Evolutionary conservation across 352 stramenopile species (phyloP), one percentile per base, ranked within the genome.

Genomic region (Globisporangium viniferum): DNA sequence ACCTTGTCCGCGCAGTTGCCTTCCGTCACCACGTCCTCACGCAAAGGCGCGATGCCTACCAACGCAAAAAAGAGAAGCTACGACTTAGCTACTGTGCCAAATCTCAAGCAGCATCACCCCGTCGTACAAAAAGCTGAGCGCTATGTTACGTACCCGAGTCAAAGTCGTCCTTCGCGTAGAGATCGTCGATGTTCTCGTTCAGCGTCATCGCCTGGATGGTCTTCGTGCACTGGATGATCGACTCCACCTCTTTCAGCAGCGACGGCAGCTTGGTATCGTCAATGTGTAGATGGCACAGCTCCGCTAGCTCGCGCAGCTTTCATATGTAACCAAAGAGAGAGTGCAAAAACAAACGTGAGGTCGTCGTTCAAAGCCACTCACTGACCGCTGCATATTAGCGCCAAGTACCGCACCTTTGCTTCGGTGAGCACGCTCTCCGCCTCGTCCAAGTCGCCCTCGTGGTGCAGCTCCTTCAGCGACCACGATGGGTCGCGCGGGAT

Each of bases 171-270:
- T 82, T 91, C 35, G 81, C 78, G 60, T 95, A 95, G 36, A 95
- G 67, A 24, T 93, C 83, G 67, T 94, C 81, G n/a, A 95, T 89
- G 69, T 92, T 89, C 48, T 89, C 84, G 64, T 90, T 71, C 36
- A 95, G 59, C 54, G 88, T 95, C 71, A 94, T 80, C 35, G 80
- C 86, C 66, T 95, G 88, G 59, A 95, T 89, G 33, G 84, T 92
- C 73, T 90, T 92, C 59, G 88, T 92, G 80, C 88, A 95, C 62
- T 95, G 88, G 58, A 95, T 94, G 56, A 95, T 95, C 29, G 85
- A 88, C 73, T 94, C 86, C 6, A 95, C 88, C 61, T 91, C 88
- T 46, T 89, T 88, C 31, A 95, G 78, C 69, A 95, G 70, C 20
- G 69, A 72, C 10, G 88, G 82, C 18, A 95, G 67, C 67, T 90